Evolutionary conservation across 257 asterid genomes (phyloP).

Genomic region (Forsythia viridissima): DNA sequence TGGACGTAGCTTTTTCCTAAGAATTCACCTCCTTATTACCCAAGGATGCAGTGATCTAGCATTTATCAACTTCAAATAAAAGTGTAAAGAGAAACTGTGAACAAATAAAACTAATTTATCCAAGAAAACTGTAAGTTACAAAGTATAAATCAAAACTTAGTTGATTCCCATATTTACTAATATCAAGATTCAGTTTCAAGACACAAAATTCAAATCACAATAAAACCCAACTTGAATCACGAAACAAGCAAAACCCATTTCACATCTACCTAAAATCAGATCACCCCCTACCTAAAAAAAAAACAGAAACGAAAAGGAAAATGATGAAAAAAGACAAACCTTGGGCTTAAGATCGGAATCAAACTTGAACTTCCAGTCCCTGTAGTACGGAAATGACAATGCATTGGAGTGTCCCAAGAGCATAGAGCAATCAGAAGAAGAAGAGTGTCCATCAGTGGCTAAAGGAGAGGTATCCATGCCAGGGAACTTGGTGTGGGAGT

Average conservation of each 20-base stretch:
- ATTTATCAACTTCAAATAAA: neutral
- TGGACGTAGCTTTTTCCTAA: neutral
- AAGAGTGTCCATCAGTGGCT: constrained; percentile 27
- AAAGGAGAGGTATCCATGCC: constrained; percentile 48
- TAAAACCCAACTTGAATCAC: constrained; percentile 13
- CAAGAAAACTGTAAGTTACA: neutral
- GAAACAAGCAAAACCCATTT: neutral
- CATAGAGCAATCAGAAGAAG: constrained; percentile 39
- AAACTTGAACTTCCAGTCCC: constrained; percentile 49
- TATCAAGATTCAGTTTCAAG: neutral
- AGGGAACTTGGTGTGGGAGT: constrained; percentile 42
- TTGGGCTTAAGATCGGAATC: constrained; percentile 57
- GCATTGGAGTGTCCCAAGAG: constrained; percentile 19
- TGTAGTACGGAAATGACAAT: constrained; percentile 28
- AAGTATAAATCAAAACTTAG: neutral
- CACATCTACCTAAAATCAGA: constrained; percentile 6
- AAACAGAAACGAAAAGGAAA: neutral
- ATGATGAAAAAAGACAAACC: constrained; percentile 25
- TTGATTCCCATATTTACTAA: neutral
- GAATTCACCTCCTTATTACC: neutral
- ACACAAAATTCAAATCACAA: neutral
- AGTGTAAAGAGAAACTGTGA: neutral
- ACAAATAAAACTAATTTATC: neutral
- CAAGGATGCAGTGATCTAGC: neutral
- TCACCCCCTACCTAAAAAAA: constrained; percentile 1